Percentiles rank a stretch among this genome's conserved stretches.
Evolutionary conservation across 108 stramenopile genomes (phyloP).

Genomic region (Phaeodactylum tricornutum): DNA sequence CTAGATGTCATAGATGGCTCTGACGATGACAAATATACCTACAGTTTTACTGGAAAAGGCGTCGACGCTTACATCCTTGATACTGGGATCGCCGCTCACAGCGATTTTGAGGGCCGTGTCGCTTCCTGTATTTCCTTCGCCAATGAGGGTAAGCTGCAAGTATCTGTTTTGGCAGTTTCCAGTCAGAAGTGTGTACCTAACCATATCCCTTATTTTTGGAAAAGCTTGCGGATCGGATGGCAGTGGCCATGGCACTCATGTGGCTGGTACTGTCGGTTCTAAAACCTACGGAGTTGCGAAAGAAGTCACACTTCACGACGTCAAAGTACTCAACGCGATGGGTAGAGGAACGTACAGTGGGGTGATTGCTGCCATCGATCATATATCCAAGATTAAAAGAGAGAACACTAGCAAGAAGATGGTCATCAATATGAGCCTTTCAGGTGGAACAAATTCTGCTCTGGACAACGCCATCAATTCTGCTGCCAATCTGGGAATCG

Average conservation of each 20-base stretch:
- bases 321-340: neutral
- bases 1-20: neutral
- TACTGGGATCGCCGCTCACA: neutral
- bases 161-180: no score
- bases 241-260: conserved; percentile 8
- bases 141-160: no score
- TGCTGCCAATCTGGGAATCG: conserved; percentile 28
- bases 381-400: neutral
- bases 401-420: conserved; percentile 15
- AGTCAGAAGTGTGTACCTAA: no score
- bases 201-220: no score
- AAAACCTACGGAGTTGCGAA: conserved; percentile 2
- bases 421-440: conserved; percentile 38
- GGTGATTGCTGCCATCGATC: neutral
- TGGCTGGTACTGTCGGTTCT: conserved; percentile 1
- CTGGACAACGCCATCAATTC: conserved; percentile 4
- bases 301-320: neutral
- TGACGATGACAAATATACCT: neutral
- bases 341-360: neutral
- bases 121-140: neutral
- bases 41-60: neutral
- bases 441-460: conserved; percentile 13
- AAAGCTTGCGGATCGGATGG: neutral
- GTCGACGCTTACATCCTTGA: neutral
- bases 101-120: neutral